Conservation (phyloP, 768 basidiomycete species). For the Suillus weaverae region DNA sequence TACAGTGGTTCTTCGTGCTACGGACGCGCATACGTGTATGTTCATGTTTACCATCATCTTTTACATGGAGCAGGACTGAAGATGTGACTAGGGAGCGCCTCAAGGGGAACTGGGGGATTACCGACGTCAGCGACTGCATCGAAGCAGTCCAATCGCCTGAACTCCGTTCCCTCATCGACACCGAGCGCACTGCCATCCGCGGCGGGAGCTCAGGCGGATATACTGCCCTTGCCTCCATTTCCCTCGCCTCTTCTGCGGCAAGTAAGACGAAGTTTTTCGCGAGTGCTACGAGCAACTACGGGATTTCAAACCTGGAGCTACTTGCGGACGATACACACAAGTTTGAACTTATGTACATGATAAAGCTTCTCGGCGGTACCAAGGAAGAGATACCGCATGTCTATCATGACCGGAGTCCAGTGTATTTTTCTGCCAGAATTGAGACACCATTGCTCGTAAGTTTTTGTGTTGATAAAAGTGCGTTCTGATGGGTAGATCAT, state of each 20-base stretch:
- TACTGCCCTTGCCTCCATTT: conserved; percentile 54
- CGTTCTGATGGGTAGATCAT: conserved; percentile 7
- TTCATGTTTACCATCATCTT: conserved; percentile 31
- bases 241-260: conserved; percentile 51
- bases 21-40: conserved; percentile 63
- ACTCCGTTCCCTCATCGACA: conserved; percentile 55
- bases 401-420: conserved; percentile 60
- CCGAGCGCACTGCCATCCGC: conserved; percentile 62
- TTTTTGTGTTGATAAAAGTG: conserved; percentile 33
- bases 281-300: conserved; percentile 66
- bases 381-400: conserved; percentile 52
- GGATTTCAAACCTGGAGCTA: conserved; percentile 61
- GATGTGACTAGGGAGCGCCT: conserved; percentile 57
- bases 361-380: conserved; percentile 64
- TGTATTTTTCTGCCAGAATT: conserved; percentile 63
- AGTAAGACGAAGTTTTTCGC: conserved; percentile 58
- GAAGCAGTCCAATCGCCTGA: conserved; percentile 47
- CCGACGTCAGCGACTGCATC: conserved; percentile 67
- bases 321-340: conserved; percentile 71
- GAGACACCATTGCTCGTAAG: conserved; percentile 61
- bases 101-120: conserved; percentile 67
- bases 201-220: conserved; percentile 77
- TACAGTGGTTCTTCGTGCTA: conserved; percentile 77
- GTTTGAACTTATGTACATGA: conserved; percentile 60
- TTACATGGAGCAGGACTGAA: conserved; percentile 61